Conservation (phyloP, 2,329 filamentous ascomycete genomes). For the Scytalidium sp. region DNA sequence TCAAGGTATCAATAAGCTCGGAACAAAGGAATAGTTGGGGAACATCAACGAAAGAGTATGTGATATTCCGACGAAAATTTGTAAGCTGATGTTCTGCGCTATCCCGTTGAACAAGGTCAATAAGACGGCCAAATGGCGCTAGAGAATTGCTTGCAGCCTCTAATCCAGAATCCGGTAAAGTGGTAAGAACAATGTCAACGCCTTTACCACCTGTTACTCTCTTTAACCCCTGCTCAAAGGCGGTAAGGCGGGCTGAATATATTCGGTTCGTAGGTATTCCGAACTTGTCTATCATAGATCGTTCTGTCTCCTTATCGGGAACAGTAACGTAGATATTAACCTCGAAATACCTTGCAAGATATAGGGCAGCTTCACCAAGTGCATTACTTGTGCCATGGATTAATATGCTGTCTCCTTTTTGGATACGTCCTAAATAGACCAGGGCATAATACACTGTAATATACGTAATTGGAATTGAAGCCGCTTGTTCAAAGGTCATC, state of each 20-base stretch:
- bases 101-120: constrained; percentile 25
- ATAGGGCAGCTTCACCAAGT: constrained; percentile 18
- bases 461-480: constrained; percentile 36
- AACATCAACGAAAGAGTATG: too few species aligned
- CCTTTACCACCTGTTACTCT: constrained; percentile 14
- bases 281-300: constrained; percentile 29
- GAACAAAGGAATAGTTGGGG: too few species aligned
- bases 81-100: too few species aligned
- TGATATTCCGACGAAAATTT: too few species aligned
- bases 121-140: constrained; percentile 32
- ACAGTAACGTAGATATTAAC: constrained; percentile 41
- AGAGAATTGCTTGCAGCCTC: constrained; percentile 29
- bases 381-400: constrained; percentile 13
- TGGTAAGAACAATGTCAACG: constrained; percentile 25
- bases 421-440: constrained; percentile 34
- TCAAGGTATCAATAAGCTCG: too few species aligned
- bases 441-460: constrained; percentile 42
- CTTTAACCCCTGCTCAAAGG: constrained; percentile 24
- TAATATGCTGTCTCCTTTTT: constrained; percentile 23
- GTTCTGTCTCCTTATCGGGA: constrained; percentile 31
- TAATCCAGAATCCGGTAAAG: constrained; percentile 18
- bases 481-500: constrained; percentile 15
- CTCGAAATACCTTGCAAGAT: constrained; percentile 25
- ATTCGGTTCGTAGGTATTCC: constrained; percentile 30
- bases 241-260: constrained; percentile 11